A percentile compares a stretch with the other conserved stretches of the same genome.
phyloP scores from a whole-genome alignment of 1,139 yeast genomes.

The Kurtzmaniella quercitrusa region DNA sequence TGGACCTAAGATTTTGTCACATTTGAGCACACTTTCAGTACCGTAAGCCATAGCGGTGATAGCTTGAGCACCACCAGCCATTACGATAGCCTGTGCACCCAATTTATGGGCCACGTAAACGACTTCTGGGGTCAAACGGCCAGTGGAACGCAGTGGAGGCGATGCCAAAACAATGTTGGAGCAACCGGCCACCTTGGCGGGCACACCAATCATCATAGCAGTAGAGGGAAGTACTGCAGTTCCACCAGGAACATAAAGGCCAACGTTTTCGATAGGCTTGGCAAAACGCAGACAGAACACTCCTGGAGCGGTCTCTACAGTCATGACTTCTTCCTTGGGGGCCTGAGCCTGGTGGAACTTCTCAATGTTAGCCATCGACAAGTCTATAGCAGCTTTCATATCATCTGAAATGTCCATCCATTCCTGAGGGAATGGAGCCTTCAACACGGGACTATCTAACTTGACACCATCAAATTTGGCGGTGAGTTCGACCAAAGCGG shows the following conservation, averaged over 20 bases:
- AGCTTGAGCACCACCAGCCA: slow-evolving; percentile 99
- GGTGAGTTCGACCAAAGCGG: slow-evolving; percentile 80
- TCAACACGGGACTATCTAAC: slow-evolving; percentile 65
- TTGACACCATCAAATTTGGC: slow-evolving; percentile 85
- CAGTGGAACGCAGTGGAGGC: slow-evolving; percentile 93
- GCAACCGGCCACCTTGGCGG: slow-evolving; percentile 99
- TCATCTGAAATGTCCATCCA: slow-evolving; percentile 75
- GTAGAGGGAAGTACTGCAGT: slow-evolving; percentile 98
- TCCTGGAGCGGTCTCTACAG: slow-evolving; percentile 94
- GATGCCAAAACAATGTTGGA: slow-evolving; percentile 90
- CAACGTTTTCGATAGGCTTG: slow-evolving; percentile 90
- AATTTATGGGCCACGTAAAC: slow-evolving; percentile 95
- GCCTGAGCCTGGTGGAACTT: slow-evolving; percentile 94
- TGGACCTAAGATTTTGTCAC: slow-evolving; percentile 96
- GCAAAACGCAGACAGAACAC: slow-evolving; percentile 92
- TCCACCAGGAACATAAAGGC: slow-evolving; percentile 97
- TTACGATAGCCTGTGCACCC: slow-evolving; percentile 82
- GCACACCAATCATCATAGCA: slow-evolving; percentile 96
- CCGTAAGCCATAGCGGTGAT: slow-evolving; percentile 99
- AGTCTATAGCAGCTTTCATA: slow-evolving; percentile 79
- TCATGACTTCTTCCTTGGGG: slow-evolving; percentile 58
- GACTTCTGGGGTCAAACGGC: slow-evolving; percentile 92
- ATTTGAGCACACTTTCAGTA: slow-evolving; percentile 85
- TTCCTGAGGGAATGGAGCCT: slow-evolving; percentile 81
- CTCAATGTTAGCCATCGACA: slow-evolving; percentile 82